Evolutionary conservation across 1,284 basidiomycete species (phyloP).

Genomic region (Ceraceosorus bombacis): DNA sequence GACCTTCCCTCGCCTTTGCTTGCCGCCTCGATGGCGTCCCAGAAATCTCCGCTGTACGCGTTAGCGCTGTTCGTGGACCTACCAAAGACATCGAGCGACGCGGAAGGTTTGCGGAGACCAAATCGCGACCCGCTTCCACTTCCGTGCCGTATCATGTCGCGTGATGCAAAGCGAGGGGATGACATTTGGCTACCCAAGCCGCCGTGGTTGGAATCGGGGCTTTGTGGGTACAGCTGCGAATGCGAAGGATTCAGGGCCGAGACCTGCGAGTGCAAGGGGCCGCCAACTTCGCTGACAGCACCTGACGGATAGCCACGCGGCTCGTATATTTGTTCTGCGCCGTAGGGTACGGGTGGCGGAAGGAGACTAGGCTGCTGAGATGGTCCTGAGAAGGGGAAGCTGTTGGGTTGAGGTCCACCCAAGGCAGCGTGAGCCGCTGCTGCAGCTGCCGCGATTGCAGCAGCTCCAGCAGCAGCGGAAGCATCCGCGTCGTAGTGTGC

Average conservation of each 20-base stretch:
- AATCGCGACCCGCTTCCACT: constrained; percentile 23
- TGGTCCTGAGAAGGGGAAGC: no score
- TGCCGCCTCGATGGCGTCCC: constrained; percentile 21
- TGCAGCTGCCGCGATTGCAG: constrained; percentile 7
- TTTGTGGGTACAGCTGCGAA: constrained; percentile 24
- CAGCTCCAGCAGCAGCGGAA: constrained; percentile 2
- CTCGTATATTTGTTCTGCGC: neutral
- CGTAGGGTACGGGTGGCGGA: neutral
- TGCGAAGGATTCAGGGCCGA: constrained; percentile 25
- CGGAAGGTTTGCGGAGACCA: constrained; percentile 2
- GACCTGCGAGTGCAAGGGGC: constrained; percentile 29
- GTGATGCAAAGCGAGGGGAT: constrained; percentile 27
- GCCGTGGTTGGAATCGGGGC: constrained; percentile 31
- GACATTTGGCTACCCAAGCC: constrained; percentile 19
- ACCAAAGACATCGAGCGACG: constrained; percentile 6
- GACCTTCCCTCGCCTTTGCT: constrained; percentile 1
- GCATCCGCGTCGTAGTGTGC: constrained; percentile 9
- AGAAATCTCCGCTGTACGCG: constrained; percentile 13
- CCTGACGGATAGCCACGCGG: no score
- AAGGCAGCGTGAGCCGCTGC: neutral
- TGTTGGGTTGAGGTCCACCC: no score
- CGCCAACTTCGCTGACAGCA: constrained; percentile 7
- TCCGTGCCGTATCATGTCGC: constrained; percentile 22
- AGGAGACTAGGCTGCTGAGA: neutral
- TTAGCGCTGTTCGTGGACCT: neutral